phyloP scores from a whole-genome alignment of 805 yeast species.

The Ogataea paraovalis region DNA sequence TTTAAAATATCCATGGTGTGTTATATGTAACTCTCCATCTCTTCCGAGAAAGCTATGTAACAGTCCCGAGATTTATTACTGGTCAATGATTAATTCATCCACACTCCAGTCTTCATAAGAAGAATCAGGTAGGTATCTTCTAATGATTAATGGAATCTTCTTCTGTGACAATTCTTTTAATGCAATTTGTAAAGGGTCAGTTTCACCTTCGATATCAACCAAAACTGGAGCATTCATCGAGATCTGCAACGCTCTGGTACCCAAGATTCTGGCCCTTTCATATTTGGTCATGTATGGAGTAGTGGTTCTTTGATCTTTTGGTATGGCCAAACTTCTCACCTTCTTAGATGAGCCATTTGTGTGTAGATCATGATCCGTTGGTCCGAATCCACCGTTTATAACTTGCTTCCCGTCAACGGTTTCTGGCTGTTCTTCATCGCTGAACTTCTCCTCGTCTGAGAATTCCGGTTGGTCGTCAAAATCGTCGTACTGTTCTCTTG shows the following conservation, averaged over 20 bases:
- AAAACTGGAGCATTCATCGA: conserved; percentile 98
- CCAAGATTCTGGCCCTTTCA: conserved; percentile 95
- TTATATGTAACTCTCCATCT: too few relatives aligned
- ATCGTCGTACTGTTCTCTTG: conserved; percentile 67
- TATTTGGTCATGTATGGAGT: conserved; percentile 99
- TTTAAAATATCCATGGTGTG: too few relatives aligned
- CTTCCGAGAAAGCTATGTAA: too few relatives aligned
- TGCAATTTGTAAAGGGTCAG: conserved; percentile 97
- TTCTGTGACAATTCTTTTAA: conserved; percentile 94
- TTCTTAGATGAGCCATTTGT: conserved; percentile 25
- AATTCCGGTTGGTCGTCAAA: conserved; percentile 53
- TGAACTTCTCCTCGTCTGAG: conserved; percentile 41
- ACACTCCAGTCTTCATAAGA: conserved; percentile 98
- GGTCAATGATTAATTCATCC: conserved; percentile 91
- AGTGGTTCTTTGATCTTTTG: conserved; percentile 84
- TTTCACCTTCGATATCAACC: conserved; percentile 98
- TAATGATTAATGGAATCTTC: conserved; percentile 90
- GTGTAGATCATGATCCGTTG: conserved; percentile 41
- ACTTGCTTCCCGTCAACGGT: conserved; percentile 72
- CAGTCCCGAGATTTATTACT: conserved; percentile 13
- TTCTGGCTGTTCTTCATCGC: conserved; percentile 46
- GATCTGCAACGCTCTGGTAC: conserved; percentile 95
- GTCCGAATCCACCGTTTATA: conserved; percentile 65
- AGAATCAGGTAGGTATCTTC: conserved; percentile 97
- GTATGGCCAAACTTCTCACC: conserved; percentile 57